phyloP scores from a whole-genome alignment of 176 grass and related monocot genomes.

The Tillandsia leiboldiana region DNA sequence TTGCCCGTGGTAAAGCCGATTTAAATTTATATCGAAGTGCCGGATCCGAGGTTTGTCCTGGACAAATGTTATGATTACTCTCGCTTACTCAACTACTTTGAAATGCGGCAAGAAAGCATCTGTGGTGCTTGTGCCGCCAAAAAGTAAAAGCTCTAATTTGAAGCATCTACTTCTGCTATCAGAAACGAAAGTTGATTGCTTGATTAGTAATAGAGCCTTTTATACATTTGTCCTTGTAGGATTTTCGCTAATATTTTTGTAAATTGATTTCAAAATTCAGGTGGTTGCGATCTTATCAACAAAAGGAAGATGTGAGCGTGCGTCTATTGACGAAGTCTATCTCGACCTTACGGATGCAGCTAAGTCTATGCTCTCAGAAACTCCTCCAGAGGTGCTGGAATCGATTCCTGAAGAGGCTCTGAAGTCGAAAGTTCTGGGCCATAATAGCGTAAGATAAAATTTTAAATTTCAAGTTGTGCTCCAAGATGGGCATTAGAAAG shows the following conservation, averaged over 20 bases:
- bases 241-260: not conserved
- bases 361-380: slow-evolving; percentile 66
- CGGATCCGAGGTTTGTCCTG: slow-evolving; percentile 54
- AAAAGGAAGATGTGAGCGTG: slow-evolving; percentile 82
- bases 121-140: too few species aligned
- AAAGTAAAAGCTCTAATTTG: too few species aligned
- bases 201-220: not conserved
- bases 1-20: slow-evolving; percentile 83
- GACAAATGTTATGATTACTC: slow-evolving; percentile 4
- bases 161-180: too few species aligned
- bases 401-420: slow-evolving; percentile 48
- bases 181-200: too few species aligned
- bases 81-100: not conserved
- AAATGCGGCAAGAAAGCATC: too few species aligned
- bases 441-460: slow-evolving; percentile 42
- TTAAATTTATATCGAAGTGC: slow-evolving; percentile 77
- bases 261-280: slow-evolving; percentile 15
- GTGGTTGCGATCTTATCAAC: slow-evolving; percentile 66
- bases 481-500: not conserved
- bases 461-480: not conserved
- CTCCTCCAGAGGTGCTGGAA: slow-evolving; percentile 36
- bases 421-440: slow-evolving; percentile 64
- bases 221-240: not conserved
- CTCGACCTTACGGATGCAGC: slow-evolving; percentile 88
- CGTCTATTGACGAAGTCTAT: slow-evolving; percentile 96